Evolutionary conservation across 441 rosid species (phyloP).

Genomic region (Theobroma grandiflorum): DNA sequence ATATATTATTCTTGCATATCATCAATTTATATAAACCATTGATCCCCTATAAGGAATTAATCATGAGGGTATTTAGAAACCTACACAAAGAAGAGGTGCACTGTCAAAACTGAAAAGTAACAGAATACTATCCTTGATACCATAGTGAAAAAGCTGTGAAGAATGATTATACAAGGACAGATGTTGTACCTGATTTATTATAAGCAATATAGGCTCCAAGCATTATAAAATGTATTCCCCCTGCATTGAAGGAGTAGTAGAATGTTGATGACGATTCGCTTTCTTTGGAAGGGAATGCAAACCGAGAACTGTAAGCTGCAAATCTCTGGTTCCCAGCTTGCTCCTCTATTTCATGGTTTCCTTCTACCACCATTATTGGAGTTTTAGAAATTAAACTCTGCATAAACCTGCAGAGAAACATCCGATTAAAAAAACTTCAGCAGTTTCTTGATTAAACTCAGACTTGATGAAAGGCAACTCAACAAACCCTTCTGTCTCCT

Average conservation of each 20-base stretch:
- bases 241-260: constrained; percentile 54
- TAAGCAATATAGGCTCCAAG: constrained; percentile 47
- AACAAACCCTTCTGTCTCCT: neutral
- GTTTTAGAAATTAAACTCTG: constrained; percentile 45
- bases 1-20: constrained; percentile 10
- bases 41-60: neutral
- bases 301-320: constrained; percentile 48
- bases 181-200: constrained; percentile 37
- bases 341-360: constrained; percentile 51
- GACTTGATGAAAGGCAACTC: neutral
- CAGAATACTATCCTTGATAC: neutral
- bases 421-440: constrained; percentile 15
- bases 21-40: neutral
- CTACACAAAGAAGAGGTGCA: neutral
- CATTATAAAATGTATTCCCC: constrained; percentile 56
- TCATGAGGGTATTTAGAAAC: neutral
- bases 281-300: constrained; percentile 51
- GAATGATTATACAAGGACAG: neutral
- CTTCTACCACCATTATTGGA: constrained; percentile 52
- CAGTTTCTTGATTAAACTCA: too few relatives aligned
- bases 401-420: constrained; percentile 39
- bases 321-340: constrained; percentile 47
- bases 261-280: constrained; percentile 43
- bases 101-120: neutral
- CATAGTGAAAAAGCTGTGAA: neutral